Conservation (phyloP, 2,329 filamentous ascomycete species). For the Hawksworthiomyces lignivorus region DNA sequence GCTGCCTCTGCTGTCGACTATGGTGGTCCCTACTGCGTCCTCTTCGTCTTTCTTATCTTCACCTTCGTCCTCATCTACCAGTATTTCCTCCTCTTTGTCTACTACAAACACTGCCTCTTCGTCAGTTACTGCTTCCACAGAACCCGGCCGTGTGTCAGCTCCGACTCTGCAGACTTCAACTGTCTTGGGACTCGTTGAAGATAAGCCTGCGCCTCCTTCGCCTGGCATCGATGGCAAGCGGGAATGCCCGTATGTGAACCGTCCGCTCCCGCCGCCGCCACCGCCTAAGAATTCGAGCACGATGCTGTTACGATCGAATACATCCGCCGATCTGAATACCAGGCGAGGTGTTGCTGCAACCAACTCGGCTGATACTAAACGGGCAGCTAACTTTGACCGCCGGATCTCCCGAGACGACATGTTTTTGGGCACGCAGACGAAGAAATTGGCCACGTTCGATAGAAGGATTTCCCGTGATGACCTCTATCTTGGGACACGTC, state of each 20-base stretch:
- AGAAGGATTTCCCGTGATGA: conserved; percentile 35
- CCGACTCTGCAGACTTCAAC: conserved; percentile 25
- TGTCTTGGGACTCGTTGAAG: conserved; percentile 23
- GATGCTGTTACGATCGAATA: conserved; percentile 9
- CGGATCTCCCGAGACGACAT: conserved; percentile 36
- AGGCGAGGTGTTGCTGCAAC: neutral
- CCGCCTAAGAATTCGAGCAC: conserved; percentile 19
- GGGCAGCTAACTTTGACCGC: conserved; percentile 1
- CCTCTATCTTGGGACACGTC: conserved; percentile 22
- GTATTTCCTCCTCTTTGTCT: neutral
- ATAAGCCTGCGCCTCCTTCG: conserved; percentile 20
- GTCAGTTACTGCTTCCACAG: conserved; percentile 13
- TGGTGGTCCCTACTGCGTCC: conserved; percentile 3
- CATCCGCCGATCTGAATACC: no score
- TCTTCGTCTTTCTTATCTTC: conserved; percentile 2
- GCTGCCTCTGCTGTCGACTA: conserved; percentile 8
- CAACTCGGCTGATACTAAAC: neutral
- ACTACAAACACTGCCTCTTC: conserved; percentile 4
- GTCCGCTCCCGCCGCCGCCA: conserved; percentile 23
- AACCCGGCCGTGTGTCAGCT: conserved; percentile 28
- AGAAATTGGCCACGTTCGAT: conserved; percentile 4
- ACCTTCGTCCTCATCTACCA: neutral
- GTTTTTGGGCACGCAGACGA: conserved; percentile 18
- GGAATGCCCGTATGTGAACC: conserved; percentile 21
- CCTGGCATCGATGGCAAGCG: conserved; percentile 20